A percentile compares a stretch with the other conserved stretches of the same genome.
Evolutionary conservation across 257 asterid species (phyloP).

Genomic region (Solanum infundibuliforme): DNA sequence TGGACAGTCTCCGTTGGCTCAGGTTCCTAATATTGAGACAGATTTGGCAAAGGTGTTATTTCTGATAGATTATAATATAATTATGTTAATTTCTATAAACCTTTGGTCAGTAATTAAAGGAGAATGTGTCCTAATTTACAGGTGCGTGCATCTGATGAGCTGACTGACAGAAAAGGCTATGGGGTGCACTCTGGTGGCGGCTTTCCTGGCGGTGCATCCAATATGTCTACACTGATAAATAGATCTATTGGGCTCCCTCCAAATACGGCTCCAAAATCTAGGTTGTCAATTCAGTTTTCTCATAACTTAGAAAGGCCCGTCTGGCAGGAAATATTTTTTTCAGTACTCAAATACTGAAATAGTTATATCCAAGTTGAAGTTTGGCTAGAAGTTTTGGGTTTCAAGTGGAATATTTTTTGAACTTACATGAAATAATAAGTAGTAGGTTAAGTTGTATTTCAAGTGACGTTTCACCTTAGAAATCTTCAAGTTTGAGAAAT

Average conservation of each 20-base stretch:
- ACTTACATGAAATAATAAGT: neutral
- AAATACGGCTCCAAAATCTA: slow-evolving; percentile 34
- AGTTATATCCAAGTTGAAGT: neutral
- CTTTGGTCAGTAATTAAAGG: neutral
- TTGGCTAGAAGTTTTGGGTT: neutral
- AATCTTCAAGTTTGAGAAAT: neutral
- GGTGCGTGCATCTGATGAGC: slow-evolving; percentile 43
- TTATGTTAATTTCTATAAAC: neutral
- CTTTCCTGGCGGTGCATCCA: slow-evolving; percentile 28
- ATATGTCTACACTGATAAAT: slow-evolving; percentile 27
- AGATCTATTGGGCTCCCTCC: slow-evolving; percentile 28
- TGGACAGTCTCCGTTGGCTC: slow-evolving; percentile 43
- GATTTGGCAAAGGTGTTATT: slow-evolving; percentile 33
- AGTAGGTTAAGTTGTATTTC: neutral
- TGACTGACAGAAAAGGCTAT: slow-evolving; percentile 27
- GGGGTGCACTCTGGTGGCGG: slow-evolving; percentile 26
- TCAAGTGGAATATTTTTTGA: neutral
- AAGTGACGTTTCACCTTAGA: neutral
- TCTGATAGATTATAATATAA: neutral
- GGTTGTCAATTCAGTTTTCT: slow-evolving; percentile 29
- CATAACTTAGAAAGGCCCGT: neutral
- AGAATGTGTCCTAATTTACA: slow-evolving; percentile 15
- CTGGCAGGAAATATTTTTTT: neutral
- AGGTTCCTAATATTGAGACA: slow-evolving; percentile 24
- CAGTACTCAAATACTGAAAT: neutral